Evolutionary conservation across 2,329 filamentous ascomycete genomes (phyloP).

Genomic region (Aureobasidium sp.): DNA sequence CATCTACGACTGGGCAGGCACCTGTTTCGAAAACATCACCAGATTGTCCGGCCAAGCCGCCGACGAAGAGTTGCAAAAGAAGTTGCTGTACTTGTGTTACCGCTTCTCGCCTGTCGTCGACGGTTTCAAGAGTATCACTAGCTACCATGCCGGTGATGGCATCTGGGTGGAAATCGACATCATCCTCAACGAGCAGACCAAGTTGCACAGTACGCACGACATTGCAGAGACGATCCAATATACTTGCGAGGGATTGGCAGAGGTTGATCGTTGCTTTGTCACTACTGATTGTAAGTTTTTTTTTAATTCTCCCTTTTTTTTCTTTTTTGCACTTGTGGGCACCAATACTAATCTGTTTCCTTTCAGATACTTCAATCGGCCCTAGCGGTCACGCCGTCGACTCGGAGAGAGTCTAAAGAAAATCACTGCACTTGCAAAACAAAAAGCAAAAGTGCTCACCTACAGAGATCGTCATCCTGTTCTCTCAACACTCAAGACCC

Average conservation of each 20-base stretch:
- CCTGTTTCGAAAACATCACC: slow-evolving; percentile 53
- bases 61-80: slow-evolving; percentile 45
- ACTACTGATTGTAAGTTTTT: slow-evolving; percentile 42
- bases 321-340: no score
- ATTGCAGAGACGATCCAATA: slow-evolving; percentile 59
- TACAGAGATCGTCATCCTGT: no score
- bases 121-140: slow-evolving; percentile 36
- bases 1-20: slow-evolving; percentile 62
- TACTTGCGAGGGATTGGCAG: slow-evolving; percentile 49
- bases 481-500: neutral
- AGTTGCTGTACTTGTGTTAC: slow-evolving; percentile 54
- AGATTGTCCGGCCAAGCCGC: slow-evolving; percentile 54
- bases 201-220: slow-evolving; percentile 50
- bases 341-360: slow-evolving; percentile 11
- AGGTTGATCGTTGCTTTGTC: slow-evolving; percentile 48
- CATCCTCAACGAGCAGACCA: slow-evolving; percentile 48
- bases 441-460: no score
- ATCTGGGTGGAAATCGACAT: slow-evolving; percentile 58
- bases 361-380: slow-evolving; percentile 31
- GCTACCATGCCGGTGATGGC: slow-evolving; percentile 57
- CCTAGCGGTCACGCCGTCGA: slow-evolving; percentile 36
- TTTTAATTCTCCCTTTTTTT: neutral
- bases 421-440: no score
- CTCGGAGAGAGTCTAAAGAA: slow-evolving; percentile 20
- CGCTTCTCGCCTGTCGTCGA: slow-evolving; percentile 30